Conservation (phyloP, 306 rosid genomes). For the Ammopiptanthus mongolicus region DNA sequence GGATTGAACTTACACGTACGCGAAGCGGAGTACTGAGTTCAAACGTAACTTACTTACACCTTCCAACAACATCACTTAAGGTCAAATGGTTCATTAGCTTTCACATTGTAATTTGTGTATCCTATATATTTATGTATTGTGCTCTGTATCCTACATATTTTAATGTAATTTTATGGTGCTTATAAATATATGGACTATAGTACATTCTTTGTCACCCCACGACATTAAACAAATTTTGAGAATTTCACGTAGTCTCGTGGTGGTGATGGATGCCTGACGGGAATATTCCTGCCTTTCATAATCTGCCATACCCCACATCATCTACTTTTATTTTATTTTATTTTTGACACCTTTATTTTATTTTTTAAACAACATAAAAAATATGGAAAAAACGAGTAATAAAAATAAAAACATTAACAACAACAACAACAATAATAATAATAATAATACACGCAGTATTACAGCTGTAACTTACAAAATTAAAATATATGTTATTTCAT, state of each 20-base stretch:
- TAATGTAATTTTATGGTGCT: background rate
- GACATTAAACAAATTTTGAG: background rate
- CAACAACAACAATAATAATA: background rate
- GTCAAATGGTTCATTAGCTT: conserved; percentile 1
- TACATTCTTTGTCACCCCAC: background rate
- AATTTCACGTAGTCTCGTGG: conserved; percentile 12
- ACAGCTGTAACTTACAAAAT: background rate
- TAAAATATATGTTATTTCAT: background rate
- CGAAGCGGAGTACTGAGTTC: background rate
- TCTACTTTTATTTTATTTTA: background rate
- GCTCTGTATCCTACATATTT: background rate
- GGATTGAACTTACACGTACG: background rate
- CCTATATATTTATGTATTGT: too few relatives aligned
- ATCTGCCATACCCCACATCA: background rate
- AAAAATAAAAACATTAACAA: background rate
- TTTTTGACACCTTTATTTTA: background rate
- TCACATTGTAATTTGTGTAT: too few relatives aligned
- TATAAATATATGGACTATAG: background rate
- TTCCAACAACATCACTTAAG: background rate
- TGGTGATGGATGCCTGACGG: background rate
- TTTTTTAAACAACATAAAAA: background rate
- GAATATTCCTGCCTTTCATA: conserved; percentile 25
- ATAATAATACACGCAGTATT: background rate
- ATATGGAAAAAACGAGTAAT: background rate
- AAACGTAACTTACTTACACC: conserved; percentile 2